phyloP scores from a whole-genome alignment of 352 stramenopile species.

The Globisporangium acanthophoron region DNA sequence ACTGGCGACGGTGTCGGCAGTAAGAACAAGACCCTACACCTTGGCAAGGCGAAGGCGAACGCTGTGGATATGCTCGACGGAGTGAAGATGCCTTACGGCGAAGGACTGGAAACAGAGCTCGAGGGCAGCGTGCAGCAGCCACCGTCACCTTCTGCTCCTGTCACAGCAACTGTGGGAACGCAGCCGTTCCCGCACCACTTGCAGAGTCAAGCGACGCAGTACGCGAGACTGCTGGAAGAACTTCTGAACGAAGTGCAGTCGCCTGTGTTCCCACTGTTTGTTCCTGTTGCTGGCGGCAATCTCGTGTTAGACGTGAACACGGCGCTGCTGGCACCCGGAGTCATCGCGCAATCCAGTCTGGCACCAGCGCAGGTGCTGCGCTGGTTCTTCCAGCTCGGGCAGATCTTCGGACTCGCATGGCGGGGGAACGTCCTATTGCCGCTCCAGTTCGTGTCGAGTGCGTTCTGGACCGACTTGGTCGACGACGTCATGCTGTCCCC shows the following conservation, averaged over 20 bases:
- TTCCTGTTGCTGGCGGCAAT: slow-evolving; percentile 9
- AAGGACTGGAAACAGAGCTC: background rate
- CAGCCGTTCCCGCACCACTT: background rate
- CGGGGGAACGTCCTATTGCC: slow-evolving; percentile 35
- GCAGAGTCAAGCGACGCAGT: slow-evolving; percentile 28
- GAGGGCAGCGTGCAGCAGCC: slow-evolving; percentile 9
- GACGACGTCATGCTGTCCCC: background rate
- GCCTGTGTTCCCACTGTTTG: slow-evolving; percentile 46
- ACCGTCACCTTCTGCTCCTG: slow-evolving; percentile 1
- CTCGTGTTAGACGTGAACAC: slow-evolving; percentile 50
- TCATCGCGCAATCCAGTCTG: slow-evolving; percentile 12
- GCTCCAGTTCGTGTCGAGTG: slow-evolving; percentile 37
- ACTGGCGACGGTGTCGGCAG: background rate
- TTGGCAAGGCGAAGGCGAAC: background rate
- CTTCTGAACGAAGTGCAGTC: slow-evolving; percentile 55
- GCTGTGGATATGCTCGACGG: background rate
- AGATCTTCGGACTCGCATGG: slow-evolving; percentile 63
- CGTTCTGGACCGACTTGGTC: slow-evolving; percentile 41
- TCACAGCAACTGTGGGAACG: background rate
- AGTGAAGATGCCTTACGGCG: background rate
- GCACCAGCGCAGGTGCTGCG: slow-evolving; percentile 25
- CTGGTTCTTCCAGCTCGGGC: slow-evolving; percentile 55
- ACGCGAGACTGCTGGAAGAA: slow-evolving; percentile 45
- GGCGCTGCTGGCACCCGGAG: slow-evolving; percentile 23
- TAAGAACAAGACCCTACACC: background rate